Conservation (phyloP, 768 basidiomycete genomes). For the Dioszegia crocea region DNA sequence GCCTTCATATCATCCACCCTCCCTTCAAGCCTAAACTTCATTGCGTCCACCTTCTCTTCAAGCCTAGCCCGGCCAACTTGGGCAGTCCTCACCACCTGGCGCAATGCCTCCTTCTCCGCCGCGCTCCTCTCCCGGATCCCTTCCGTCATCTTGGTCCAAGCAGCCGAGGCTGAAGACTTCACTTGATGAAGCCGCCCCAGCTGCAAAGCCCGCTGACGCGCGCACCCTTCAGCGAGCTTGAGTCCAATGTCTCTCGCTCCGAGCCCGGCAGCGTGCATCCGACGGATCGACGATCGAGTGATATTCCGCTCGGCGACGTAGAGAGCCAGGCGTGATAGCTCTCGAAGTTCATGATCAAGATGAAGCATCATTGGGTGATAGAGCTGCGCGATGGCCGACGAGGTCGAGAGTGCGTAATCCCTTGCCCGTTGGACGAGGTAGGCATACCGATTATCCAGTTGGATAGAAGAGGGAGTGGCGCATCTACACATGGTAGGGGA, state of each 20-base stretch:
- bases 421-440: background rate
- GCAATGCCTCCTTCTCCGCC: background rate
- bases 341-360: slow-evolving; percentile 1
- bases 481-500: background rate
- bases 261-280: background rate
- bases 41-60: background rate
- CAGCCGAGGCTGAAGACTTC: background rate
- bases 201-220: background rate
- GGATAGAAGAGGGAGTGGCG: background rate
- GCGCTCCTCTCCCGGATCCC: background rate
- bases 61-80: background rate
- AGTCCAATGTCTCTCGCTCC: background rate
- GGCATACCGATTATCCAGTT: background rate
- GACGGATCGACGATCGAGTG: background rate
- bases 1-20: slow-evolving; percentile 4
- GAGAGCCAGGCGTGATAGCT: background rate
- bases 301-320: background rate
- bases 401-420: slow-evolving; percentile 1
- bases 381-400: background rate
- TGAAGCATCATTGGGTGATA: slow-evolving; percentile 6
- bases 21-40: background rate
- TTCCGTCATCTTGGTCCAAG: background rate
- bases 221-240: background rate
- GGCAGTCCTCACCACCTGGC: background rate
- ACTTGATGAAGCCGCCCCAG: background rate